Evolutionary conservation across 768 basidiomycete genomes (phyloP).

Genomic region (Mrakia blollopis): DNA sequence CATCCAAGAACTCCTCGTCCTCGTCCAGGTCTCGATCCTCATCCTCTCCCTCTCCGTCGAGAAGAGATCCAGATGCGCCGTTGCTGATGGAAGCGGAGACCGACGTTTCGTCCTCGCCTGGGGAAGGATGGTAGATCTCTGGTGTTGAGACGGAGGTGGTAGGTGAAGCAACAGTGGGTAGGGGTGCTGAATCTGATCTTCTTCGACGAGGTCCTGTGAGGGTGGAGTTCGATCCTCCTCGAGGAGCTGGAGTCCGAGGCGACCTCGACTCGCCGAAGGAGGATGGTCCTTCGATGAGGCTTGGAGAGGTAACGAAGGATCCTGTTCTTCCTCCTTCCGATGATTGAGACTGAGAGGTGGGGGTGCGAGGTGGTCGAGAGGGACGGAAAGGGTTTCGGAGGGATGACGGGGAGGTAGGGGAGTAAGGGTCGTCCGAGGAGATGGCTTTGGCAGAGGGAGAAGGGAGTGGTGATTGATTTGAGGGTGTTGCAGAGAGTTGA

Average conservation of each 20-base stretch:
- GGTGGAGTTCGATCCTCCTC: not conserved
- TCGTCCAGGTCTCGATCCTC: slow-evolving; percentile 23
- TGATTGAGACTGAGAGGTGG: slow-evolving; percentile 6
- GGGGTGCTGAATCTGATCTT: slow-evolving; percentile 25
- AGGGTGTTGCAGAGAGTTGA: not conserved
- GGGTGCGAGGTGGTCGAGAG: not conserved
- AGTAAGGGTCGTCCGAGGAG: not conserved
- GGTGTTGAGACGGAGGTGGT: not conserved
- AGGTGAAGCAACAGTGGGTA: slow-evolving; percentile 7
- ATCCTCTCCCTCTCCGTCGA: slow-evolving; percentile 19
- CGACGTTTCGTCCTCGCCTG: not conserved
- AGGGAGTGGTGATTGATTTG: not conserved
- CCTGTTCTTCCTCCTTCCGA: not conserved
- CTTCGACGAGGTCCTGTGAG: not conserved
- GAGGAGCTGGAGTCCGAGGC: not conserved
- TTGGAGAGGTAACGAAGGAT: not conserved
- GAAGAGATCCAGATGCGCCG: slow-evolving; percentile 5
- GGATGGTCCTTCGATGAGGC: not conserved
- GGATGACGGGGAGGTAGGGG: not conserved
- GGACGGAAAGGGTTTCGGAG: slow-evolving; percentile 8
- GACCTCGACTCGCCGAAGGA: not conserved
- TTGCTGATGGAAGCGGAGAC: not conserved
- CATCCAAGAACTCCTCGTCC: slow-evolving; percentile 25
- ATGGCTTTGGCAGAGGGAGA: not conserved
- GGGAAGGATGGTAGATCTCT: not conserved